These are phyloP conservation scores for Colletotrichum eleusines DNA, from an alignment of 2,329 filamentous ascomycete species.

Conservation along the genomic window DNA sequence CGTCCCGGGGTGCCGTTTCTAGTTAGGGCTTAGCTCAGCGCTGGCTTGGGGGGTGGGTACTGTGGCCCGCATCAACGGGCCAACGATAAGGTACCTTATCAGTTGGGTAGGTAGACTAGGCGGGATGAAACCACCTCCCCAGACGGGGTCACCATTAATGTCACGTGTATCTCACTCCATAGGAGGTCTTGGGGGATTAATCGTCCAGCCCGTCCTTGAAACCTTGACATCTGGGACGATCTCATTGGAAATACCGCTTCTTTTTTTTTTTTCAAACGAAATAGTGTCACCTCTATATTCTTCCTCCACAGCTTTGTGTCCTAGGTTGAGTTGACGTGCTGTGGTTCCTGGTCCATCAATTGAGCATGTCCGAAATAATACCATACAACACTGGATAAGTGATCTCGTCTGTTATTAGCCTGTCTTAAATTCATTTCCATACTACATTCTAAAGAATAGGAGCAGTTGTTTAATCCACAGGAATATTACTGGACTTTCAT, in stretches of 20 bases:
- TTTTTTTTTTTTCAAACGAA: too few relatives aligned
- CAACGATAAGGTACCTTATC: background rate
- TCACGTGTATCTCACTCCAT: background rate
- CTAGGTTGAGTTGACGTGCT: too few relatives aligned
- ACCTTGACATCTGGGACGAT: background rate
- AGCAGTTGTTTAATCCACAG: too few relatives aligned
- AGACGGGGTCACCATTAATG: background rate
- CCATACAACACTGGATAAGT: background rate
- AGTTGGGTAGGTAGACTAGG: too few relatives aligned
- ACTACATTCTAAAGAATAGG: too few relatives aligned
- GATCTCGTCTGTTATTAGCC: too few relatives aligned
- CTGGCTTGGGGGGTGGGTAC: background rate
- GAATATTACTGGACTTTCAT: too few relatives aligned
- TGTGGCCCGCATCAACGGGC: background rate
- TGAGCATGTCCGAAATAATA: too few relatives aligned
- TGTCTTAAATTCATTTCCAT: accelerated
- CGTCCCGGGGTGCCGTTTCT: background rate
- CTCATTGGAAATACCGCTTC: background rate
- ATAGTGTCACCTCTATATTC: background rate
- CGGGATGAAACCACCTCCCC: background rate
- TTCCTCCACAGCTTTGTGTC: background rate
- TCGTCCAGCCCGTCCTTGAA: background rate
- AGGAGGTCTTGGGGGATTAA: too few relatives aligned
- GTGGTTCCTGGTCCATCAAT: too few relatives aligned
- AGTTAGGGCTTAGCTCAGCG: conserved; percentile 1